Evolutionary conservation across 2,329 filamentous ascomycete genomes (phyloP), one percentile per base, ranked within the genome.

Genomic region (Hymenotorrendiella dingleyae): DNA sequence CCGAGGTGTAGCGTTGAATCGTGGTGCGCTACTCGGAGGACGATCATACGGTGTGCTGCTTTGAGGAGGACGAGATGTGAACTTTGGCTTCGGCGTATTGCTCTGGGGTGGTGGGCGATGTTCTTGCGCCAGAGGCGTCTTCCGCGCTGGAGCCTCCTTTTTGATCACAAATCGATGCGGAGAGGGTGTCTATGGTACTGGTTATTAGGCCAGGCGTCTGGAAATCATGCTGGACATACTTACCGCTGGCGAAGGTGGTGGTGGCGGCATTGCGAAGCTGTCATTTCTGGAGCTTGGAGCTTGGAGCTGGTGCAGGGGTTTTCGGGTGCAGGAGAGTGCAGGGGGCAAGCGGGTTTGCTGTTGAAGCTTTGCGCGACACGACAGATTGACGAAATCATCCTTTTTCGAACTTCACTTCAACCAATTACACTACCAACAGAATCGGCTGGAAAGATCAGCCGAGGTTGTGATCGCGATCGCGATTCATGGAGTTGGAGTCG

Each of bases 91-190:
- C 4, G 21, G 23, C 14, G 28, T 20, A 24, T 27, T 27, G 23
- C 27, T 27, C n/a, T 27, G 17, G 26, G 27, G 37, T 16, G 19
- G 37, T 14, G 37, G 26, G 21, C 19, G 50, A 29, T 54, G 42
- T 38, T 54, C 46, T 44, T 52, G 53, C 6, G 49, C 40, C 24
- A 54, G 40, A 3, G 53, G 52, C 4, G 54, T 47, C 30, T 48
- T 50, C 29, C 47, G 46, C 6, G 43, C 38, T 20, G 41, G 42
- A 27, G 49, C 37, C 36, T 53, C 47, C 32, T 56, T 58, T 33
- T 60, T 56, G 34, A 62, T 55, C 39, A 64, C 47, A 47, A 64
- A 65, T 26, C 63, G 56, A 49, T 62, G 62, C 1, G 63, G 62
- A 7, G 62, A 64, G 7, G 62, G 62, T 24, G 63, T 65, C 63